Base-by-base conservation (phyloP, 2,329 filamentous ascomycete species). In the Fusarium subtropicale region DNA sequence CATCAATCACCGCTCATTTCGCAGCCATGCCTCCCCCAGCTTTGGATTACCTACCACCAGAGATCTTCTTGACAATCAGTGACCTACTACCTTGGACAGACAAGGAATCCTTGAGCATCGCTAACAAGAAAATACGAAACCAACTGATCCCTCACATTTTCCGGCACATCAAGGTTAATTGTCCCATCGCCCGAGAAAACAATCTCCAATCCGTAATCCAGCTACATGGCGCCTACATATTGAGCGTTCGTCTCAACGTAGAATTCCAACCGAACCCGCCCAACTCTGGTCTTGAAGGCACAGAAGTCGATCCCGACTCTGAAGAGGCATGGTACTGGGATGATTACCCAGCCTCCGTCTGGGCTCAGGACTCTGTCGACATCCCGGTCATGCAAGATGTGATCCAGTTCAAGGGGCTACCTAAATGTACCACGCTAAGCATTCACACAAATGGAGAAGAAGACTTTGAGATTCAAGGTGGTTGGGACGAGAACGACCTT, bases 391-490 rank as follows among this genome's bases (percentile, higher is more conserved):
- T 65, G 3, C 45, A 48, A n/a, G 20, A 53, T 7, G 18, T 65
- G 15, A 33, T 58, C 6, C 51, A 42, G 24, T 63, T 47, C 20
- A 58, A 63, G 13, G 36, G 52, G 7, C 28, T 65, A 15, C 41
- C 59, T 1, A 44, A 42, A 5, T 64, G 62, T 7, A 38, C 24
- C 6, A 20, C 3, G 10, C 59, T 65, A 12, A 34, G n/a, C 8
- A 18, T 65, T 4, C 59, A 26, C 7, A 45, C 52, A 7, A 18
- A 30, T 10, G 52, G 46, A 31, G 62, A 22, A 3, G 46, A 53
- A 0, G 24, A 20, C 3, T 65, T 65, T 24, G 41, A 38, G 1
- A 8, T 41, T 5, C 3, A 33, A 7, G 48, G 41, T 6, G 63
- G 46, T 11, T 66, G 52, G 53, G 53, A 63, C 31, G 31, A 36